A percentile compares a stretch with the other conserved stretches of the same genome.
These are phyloP conservation scores for Grosmannia penicillata DNA, from an alignment of 2,329 filamentous ascomycete genomes.

Conservation along the genomic window DNA sequence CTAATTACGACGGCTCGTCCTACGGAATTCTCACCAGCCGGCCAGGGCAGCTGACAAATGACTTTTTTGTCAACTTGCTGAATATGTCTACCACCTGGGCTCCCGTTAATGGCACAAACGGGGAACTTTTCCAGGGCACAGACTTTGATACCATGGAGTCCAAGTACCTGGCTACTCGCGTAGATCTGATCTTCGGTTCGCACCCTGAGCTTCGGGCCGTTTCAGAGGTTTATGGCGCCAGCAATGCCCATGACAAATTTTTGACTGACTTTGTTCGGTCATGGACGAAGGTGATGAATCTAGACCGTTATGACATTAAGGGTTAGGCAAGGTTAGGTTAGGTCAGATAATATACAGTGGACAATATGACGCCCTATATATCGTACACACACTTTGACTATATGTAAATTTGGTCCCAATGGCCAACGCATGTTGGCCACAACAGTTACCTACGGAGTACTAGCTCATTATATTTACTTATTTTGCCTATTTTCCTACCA, in stretches of 20 bases:
- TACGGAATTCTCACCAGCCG: slow-evolving; percentile 53
- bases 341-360: not conserved
- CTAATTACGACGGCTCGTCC: slow-evolving; percentile 56
- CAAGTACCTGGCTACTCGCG: slow-evolving; percentile 56
- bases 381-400: not conserved
- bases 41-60: slow-evolving; percentile 58
- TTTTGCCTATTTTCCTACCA: too few relatives aligned
- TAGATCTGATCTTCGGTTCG: slow-evolving; percentile 56
- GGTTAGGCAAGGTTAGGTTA: too few relatives aligned
- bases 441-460: too few relatives aligned
- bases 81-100: slow-evolving; percentile 54
- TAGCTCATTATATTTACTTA: too few relatives aligned
- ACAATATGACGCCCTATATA: not conserved
- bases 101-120: slow-evolving; percentile 28
- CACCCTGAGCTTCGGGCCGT: slow-evolving; percentile 60
- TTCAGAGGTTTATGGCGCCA: slow-evolving; percentile 51
- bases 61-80: slow-evolving; percentile 71
- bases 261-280: slow-evolving; percentile 55
- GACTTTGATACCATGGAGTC: slow-evolving; percentile 49
- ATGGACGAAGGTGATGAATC: slow-evolving; percentile 62
- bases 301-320: slow-evolving; percentile 49
- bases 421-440: too few relatives aligned
- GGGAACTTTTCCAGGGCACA: slow-evolving; percentile 45
- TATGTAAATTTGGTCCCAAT: too few relatives aligned
- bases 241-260: slow-evolving; percentile 47